Evolutionary conservation across 1,139 yeast species (phyloP), one percentile per base, ranked within the genome.

Genomic region (Yamadazyma dendronema): DNA sequence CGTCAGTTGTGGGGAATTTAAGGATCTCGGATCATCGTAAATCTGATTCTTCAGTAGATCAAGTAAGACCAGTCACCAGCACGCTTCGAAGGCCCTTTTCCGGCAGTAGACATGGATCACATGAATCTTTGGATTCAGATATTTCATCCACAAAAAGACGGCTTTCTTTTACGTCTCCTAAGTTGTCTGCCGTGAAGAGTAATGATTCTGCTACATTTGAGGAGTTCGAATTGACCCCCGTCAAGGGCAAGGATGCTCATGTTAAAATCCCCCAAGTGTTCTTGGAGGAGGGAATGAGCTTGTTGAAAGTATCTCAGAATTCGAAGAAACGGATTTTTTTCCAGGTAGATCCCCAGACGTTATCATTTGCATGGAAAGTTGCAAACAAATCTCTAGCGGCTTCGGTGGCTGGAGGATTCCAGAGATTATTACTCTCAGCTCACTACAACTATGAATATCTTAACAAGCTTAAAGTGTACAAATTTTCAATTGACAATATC

Each of bases 251-350:
- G 27, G 25, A 38, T 13, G 52, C 48, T 2, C 48, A 47, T 9
- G 37, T 53, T 3, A 49, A 44, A 23, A 45, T 53, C 25, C 53
- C 57, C 3, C 35, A 41, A 2, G 41, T 48, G 3, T 57, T 73
- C 33, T 49, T 66, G 10, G 63, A 64, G n/a, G 74, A 68, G 17
- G 78, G 79, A 0, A 44, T 75, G 31, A 66, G 74, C 5, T 53
- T 86, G 41, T 56, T 83, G 26, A 76, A 87, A 48, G 76, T 85
- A 17, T 84, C 95, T 2, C 83, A 77, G 38, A 79, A 79, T 47
- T 84, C 88, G 42, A 76, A 74, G 48, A 78, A 80, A 28, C 72
- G 81, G 46, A 59, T 69, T 3, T 50, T 53, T 28, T 50, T 71
- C 16, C 57, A 52, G 35, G 57, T 71, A 5, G 70, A 69, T 36